Conservation (phyloP, 176 grass and related monocot species). For the Pharus latifolius region DNA sequence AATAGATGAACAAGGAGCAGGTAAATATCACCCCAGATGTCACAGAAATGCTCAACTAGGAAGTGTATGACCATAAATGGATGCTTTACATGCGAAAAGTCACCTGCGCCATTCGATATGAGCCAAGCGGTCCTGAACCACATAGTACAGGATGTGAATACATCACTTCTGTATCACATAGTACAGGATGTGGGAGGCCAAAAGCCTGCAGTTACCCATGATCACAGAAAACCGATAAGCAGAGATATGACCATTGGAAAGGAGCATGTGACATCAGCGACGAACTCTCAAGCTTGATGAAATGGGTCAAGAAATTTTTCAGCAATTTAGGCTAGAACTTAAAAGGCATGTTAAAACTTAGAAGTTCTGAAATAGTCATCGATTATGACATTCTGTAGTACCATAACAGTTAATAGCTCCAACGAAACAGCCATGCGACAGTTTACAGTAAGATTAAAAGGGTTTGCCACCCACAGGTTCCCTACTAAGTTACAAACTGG, state of each 20-base stretch:
- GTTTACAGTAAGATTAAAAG: neutral
- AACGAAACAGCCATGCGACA: neutral
- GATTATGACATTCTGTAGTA: neutral
- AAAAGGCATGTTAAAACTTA: too few species aligned
- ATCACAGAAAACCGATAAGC: neutral
- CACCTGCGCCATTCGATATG: too few species aligned
- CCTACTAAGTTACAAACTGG: neutral
- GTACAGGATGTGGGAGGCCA: neutral
- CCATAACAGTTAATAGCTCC: neutral
- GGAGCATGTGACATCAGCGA: neutral
- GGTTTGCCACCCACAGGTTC: neutral
- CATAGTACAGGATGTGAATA: too few species aligned
- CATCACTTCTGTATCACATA: too few species aligned
- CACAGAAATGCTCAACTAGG: too few species aligned
- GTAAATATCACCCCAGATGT: too few species aligned
- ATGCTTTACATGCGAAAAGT: too few species aligned
- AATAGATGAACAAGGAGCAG: too few species aligned
- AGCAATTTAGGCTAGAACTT: conserved; percentile 3
- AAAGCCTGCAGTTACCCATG: neutral
- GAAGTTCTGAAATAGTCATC: neutral
- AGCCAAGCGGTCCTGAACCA: too few species aligned
- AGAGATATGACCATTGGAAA: neutral
- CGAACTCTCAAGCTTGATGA: neutral
- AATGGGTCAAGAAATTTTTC: neutral
- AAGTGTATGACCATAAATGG: too few species aligned